Percentiles rank a stretch among this genome's conserved stretches.
These are phyloP conservation scores for Hypseocharis bilobata DNA, from an alignment of 441 rosid species.

Conservation along the genomic window DNA sequence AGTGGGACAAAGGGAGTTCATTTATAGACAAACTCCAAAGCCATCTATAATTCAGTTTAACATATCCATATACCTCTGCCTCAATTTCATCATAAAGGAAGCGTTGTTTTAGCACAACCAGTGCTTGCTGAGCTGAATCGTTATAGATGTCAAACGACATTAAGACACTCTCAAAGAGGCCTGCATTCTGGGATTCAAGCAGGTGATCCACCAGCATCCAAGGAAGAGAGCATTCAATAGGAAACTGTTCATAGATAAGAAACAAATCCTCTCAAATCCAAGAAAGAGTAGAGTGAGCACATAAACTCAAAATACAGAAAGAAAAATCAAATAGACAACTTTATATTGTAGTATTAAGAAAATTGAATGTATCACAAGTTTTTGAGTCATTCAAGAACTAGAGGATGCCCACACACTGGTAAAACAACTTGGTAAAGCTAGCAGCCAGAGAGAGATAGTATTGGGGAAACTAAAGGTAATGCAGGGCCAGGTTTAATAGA, in stretches of 20 bases:
- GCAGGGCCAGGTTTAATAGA: background rate
- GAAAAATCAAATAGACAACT: background rate
- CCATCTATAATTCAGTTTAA: background rate
- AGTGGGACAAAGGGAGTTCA: too few relatives aligned
- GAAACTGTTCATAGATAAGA: constrained; percentile 50
- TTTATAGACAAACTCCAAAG: background rate
- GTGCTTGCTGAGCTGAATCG: constrained; percentile 98
- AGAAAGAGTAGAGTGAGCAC: constrained; percentile 2
- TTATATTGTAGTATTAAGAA: background rate
- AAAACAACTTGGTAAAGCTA: background rate
- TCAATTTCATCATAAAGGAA: constrained; percentile 99
- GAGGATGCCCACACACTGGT: background rate
- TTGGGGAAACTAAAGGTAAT: background rate
- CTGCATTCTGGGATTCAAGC: constrained; percentile 72
- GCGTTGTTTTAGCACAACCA: constrained; percentile 78
- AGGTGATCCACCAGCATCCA: constrained; percentile 96
- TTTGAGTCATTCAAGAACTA: background rate
- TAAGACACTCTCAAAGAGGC: constrained; percentile 86
- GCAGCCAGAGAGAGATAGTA: background rate
- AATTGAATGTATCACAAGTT: constrained; percentile 2
- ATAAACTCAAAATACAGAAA: constrained; percentile 1
- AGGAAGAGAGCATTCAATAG: constrained; percentile 97
- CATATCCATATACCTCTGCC: constrained; percentile 65
- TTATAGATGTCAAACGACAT: constrained; percentile 93
- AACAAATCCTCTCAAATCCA: constrained; percentile 11